Evolutionary conservation across 805 yeast genomes (phyloP), one percentile per base, ranked within the genome.

Genomic region (Isabelozyma gotoi): DNA sequence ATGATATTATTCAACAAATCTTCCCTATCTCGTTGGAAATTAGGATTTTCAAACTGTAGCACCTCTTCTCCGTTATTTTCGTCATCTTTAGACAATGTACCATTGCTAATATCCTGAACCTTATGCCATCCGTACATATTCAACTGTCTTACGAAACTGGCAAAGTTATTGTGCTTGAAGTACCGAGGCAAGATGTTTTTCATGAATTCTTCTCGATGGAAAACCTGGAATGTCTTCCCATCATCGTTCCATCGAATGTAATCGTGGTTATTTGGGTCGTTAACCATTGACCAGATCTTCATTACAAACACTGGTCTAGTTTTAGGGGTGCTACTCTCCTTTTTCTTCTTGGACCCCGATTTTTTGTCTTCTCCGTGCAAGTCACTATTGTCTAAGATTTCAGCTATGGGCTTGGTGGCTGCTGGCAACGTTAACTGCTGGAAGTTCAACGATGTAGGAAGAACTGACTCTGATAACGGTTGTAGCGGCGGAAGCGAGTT

Each of bases 91-190:
- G 48, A 74, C 46, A 82, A 66, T 4, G 91, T 77, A 2, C 95
- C 97, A 19, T 85, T 77, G 44, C 70, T 86, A 17, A 91, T 81
- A 65, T 94, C 98, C 65, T 94, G 99, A 3, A 94, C 94, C 66
- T 94, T 94, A 70, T 91, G 98, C 97, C 97, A 94, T 8, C 99
- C 99, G 62, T 94, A 94, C 99, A 94, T 92, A 67, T 92, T 92
- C 56, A 92, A 74, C 62, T 92, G 99, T 48, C 99, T 79, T 16
- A 92, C 98, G 69, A 92, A 92, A 53, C 91, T 81, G 31, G 98
- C 92, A 68, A 92, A 94, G 68, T 94, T 94, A 45, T 89, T 81
- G 66, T 94, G 99, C 57, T 91, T 92, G 73, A 94, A 94, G 65
- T 92, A 96, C 40, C 83, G 80, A 12, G 98, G 99, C 48, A 94